A percentile compares a stretch with the other conserved stretches of the same genome.
These are phyloP conservation scores for Physcomitrellopsis africana DNA, from an alignment of 225 moss, liverwort and hornwort genomes.

Conservation along the genomic window DNA sequence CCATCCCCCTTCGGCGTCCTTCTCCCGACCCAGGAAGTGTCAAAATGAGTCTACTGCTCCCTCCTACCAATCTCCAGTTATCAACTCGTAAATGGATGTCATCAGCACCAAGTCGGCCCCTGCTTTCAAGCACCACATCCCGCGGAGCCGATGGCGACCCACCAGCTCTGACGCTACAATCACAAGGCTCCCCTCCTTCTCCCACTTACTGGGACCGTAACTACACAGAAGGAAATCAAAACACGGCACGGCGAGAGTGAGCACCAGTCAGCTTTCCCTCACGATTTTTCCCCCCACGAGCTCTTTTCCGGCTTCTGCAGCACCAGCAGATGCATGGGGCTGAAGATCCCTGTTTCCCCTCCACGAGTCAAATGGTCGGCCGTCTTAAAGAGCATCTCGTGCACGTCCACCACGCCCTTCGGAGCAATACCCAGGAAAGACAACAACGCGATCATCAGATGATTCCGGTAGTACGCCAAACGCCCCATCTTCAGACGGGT, in stretches of 20 bases:
- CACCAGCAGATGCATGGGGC: constrained; percentile 72
- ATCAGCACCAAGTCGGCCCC: background rate
- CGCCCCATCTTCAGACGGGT: constrained; percentile 17
- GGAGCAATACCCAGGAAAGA: constrained; percentile 74
- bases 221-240: too few relatives aligned
- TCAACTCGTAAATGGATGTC: background rate
- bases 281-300: constrained; percentile 27
- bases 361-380: constrained; percentile 62
- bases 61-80: constrained; percentile 10
- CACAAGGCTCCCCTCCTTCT: background rate
- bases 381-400: constrained; percentile 23
- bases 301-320: constrained; percentile 53
- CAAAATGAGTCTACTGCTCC: background rate
- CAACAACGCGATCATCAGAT: constrained; percentile 63
- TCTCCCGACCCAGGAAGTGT: background rate
- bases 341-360: constrained; percentile 73
- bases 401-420: constrained; percentile 72
- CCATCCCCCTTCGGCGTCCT: background rate
- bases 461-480: constrained; percentile 68
- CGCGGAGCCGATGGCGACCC: background rate
- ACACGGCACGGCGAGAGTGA: constrained; percentile 13
- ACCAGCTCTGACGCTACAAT: background rate
- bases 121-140: background rate
- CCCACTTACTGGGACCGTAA: too few relatives aligned
- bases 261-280: background rate